These are phyloP conservation scores for Brettanomyces sp. DNA, from an alignment of 805 yeast species.

Conservation along the genomic window DNA sequence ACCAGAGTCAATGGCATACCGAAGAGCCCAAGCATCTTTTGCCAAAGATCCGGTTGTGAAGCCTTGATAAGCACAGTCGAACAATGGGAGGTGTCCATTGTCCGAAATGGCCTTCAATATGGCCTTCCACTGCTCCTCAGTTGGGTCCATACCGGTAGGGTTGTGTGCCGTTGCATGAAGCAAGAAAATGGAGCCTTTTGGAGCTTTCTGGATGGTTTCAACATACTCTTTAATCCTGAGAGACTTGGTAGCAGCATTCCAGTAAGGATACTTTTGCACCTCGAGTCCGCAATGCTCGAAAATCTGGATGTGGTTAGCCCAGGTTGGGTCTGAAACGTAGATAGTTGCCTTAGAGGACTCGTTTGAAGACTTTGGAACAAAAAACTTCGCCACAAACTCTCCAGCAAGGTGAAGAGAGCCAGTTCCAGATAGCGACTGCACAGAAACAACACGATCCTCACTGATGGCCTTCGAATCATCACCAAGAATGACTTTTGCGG, in stretches of 20 bases:
- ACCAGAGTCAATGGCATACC: slow-evolving; percentile 45
- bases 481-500: slow-evolving; percentile 69
- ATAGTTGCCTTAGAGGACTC: slow-evolving; percentile 29
- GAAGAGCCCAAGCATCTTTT: slow-evolving; percentile 76
- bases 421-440: slow-evolving; percentile 79
- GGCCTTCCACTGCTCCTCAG: slow-evolving; percentile 66
- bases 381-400: slow-evolving; percentile 48
- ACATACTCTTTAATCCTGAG: slow-evolving; percentile 67
- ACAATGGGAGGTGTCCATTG: slow-evolving; percentile 66
- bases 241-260: slow-evolving; percentile 63
- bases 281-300: slow-evolving; percentile 62
- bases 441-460: slow-evolving; percentile 46
- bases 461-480: slow-evolving; percentile 40
- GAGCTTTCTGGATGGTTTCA: slow-evolving; percentile 52
- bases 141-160: slow-evolving; percentile 96
- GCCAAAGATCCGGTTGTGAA: slow-evolving; percentile 85
- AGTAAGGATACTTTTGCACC: slow-evolving; percentile 73
- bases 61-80: slow-evolving; percentile 96
- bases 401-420: slow-evolving; percentile 90
- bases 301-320: slow-evolving; percentile 92
- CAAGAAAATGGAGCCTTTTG: slow-evolving; percentile 67
- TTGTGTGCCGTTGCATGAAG: slow-evolving; percentile 96
- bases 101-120: slow-evolving; percentile 54
- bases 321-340: slow-evolving; percentile 83
- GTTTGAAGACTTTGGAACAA: slow-evolving; percentile 23